Percentiles rank a stretch among this genome's conserved stretches.
Evolutionary conservation across 2,329 filamentous ascomycete genomes (phyloP).

Genomic region (Sporothrix luriei): DNA sequence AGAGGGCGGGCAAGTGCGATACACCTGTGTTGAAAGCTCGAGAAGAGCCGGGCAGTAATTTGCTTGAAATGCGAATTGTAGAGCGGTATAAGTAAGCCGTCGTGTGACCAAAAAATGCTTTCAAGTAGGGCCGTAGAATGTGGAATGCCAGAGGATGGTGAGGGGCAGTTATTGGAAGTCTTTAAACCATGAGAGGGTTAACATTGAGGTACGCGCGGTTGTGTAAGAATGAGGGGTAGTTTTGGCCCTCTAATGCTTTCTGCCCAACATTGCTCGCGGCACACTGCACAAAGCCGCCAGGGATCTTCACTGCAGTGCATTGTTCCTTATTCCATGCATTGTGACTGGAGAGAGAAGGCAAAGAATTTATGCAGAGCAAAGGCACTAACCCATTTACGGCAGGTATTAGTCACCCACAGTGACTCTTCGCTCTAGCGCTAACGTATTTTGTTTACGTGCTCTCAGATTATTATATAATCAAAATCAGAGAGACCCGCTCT

Average conservation of each 20-base stretch:
- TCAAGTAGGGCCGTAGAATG: not conserved
- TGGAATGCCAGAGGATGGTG: not conserved
- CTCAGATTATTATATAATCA: constrained; percentile 5
- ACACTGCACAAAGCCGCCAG: not conserved
- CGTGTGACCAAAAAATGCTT: not conserved
- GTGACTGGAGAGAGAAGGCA: too few species aligned
- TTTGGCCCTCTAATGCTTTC: not conserved
- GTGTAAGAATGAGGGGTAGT: constrained; percentile 31
- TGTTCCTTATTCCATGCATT: constrained; percentile 12
- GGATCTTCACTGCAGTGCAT: constrained; percentile 4
- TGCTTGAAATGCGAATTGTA: not conserved
- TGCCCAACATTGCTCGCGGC: constrained; percentile 12
- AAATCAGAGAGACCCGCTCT: not conserved
- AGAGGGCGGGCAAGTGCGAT: not conserved
- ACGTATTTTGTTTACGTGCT: too few species aligned
- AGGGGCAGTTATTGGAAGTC: constrained; percentile 16
- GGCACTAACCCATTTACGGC: not conserved
- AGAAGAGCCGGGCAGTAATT: not conserved
- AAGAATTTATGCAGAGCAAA: too few species aligned
- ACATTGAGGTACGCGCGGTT: constrained; percentile 10
- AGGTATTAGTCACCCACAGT: constrained; percentile 5
- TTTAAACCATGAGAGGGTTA: constrained; percentile 16
- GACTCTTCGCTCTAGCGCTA: too few species aligned
- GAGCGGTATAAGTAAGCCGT: not conserved
- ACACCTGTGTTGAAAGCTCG: not conserved